Base-by-base conservation (phyloP, 2,329 filamentous ascomycete genomes). In the Cryphonectria radicalis region DNA sequence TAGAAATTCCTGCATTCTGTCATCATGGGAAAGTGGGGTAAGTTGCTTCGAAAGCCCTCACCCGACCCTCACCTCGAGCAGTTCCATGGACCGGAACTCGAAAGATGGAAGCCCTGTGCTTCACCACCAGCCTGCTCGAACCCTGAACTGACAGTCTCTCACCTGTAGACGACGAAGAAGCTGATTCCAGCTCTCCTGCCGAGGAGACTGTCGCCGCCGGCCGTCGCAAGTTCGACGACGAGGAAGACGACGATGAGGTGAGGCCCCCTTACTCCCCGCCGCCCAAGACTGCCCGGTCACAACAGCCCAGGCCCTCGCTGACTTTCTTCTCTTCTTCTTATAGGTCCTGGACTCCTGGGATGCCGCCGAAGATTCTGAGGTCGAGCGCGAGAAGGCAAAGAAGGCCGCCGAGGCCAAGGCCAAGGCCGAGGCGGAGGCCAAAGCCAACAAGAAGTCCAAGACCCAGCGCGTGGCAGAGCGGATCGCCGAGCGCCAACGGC, bases 291-390 rank as follows among this genome's bases (percentile, higher is more conserved):
- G 28, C 11, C 28, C 42, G 0, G 17, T 25, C 40, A 66, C 69
- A 69, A 72, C 68, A 53, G 55, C 32, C 14, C 14, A 6, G 14
- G 13, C 32, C 10, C 66, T 67, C 53, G 50, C 55, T 59, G 25
- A 59, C 70, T 65, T 64, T 68, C 66, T 32, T 32, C 25, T 43
- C 40, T 37, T 43, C 25, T 22, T 60, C 22, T 3, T 62, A 71
- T 75, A 97, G 92, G 93, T 98, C 70, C 89, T 98, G 79, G 96
- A 99, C 73, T 95, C 93, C 46, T 99, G 96, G 96, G 95, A 98
- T 78, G 95, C 93, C 71, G 95, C 93, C 76, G 96, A 98, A 79
- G 96, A 99, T 84, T 97, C 94, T 73, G 96, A 99, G 78, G 95
- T 91, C 77, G 96, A 99, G 86, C 93, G 94, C 78, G 95, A 98